Conservation (phyloP, 306 rosid species). For the Macrotyloma uniflorum region DNA sequence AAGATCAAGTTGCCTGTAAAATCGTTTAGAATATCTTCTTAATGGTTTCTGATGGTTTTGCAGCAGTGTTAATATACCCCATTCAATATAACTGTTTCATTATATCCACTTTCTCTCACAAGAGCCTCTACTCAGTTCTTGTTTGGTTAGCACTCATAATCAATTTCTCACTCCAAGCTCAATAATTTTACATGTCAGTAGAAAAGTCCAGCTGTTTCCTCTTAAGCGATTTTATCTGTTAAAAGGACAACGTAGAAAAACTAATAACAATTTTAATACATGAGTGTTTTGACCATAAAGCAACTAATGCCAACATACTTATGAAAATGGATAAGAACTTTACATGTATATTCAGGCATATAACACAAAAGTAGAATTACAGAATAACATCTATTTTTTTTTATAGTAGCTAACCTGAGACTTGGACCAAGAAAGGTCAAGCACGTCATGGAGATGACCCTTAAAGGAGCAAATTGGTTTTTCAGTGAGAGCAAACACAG, state of each 20-base stretch:
- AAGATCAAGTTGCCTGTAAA: not conserved
- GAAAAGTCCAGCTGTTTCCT: not conserved
- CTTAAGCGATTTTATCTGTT: not conserved
- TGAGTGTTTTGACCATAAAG: not conserved
- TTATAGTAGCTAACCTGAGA: constrained; percentile 71
- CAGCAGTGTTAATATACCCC: not conserved
- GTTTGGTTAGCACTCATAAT: not conserved
- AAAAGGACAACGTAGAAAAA: not conserved
- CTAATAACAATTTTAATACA: not conserved
- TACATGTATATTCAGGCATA: not conserved
- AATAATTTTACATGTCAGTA: not conserved
- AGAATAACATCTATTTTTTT: constrained; percentile 29
- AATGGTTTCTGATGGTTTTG: not conserved
- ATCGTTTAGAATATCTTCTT: not conserved
- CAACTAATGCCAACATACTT: not conserved
- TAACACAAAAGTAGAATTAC: not conserved
- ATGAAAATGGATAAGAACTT: not conserved
- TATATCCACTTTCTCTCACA: not conserved
- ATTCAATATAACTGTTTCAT: not conserved
- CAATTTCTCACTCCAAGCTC: not conserved
- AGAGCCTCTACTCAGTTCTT: not conserved
- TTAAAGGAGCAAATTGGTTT: constrained; percentile 74
- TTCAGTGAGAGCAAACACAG: constrained; percentile 70
- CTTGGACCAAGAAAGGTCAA: constrained; percentile 95
- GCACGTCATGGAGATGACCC: constrained; percentile 82